Percentiles rank a stretch among this genome's conserved stretches.
phyloP scores from a whole-genome alignment of 257 asterid species.

The Solanum rostratum region DNA sequence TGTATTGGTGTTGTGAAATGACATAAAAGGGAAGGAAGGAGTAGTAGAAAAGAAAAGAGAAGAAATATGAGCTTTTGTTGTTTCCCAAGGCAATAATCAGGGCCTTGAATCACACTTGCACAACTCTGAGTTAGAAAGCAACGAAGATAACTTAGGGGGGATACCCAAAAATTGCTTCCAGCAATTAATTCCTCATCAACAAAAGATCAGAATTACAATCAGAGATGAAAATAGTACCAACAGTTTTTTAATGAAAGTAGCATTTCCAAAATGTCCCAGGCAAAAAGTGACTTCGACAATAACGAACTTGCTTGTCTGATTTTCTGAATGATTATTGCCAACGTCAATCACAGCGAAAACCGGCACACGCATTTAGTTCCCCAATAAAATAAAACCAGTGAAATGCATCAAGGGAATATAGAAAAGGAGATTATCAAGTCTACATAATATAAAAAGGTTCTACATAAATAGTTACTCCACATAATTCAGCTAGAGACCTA shows the following conservation, averaged over 20 bases:
- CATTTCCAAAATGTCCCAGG: no score
- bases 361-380: not conserved
- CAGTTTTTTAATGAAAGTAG: no score
- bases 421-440: not conserved
- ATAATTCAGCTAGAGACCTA: not conserved
- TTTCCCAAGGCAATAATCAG: not conserved
- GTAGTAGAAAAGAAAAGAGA: no score
- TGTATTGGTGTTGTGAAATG: no score
- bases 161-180: not conserved
- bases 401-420: not conserved
- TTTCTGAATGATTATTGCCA: not conserved
- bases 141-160: no score
- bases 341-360: no score
- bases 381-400: not conserved
- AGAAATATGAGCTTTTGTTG: not conserved
- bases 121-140: not conserved
- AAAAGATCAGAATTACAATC: not conserved
- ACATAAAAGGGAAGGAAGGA: no score
- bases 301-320: not conserved
- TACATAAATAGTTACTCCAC: not conserved
- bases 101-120: not conserved
- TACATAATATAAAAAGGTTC: not conserved
- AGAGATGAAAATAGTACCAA: no score
- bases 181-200: not conserved
- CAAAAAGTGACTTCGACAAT: no score